phyloP scores from a whole-genome alignment of 768 basidiomycete genomes.

The Lepiota venenata region DNA sequence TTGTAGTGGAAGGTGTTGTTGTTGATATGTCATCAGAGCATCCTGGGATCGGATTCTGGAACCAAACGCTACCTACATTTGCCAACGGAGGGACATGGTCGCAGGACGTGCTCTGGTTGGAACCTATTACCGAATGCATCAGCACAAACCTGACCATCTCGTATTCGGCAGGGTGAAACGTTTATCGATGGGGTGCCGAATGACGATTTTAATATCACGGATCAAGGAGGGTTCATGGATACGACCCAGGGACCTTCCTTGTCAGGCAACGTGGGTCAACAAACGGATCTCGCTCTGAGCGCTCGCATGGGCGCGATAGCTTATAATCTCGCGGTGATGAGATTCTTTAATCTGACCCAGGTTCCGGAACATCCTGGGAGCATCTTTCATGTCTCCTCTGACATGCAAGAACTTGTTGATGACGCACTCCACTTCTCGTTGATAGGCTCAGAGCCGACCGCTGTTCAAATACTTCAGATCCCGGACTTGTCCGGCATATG shows the following conservation, averaged over 20 bases:
- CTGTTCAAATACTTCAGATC: neutral
- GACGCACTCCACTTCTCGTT: neutral
- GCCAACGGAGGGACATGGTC: constrained; percentile 16
- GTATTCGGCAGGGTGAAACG: constrained; percentile 8
- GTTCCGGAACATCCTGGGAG: constrained; percentile 13
- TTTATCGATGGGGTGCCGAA: too few relatives aligned
- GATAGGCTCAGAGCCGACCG: neutral
- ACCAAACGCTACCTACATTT: neutral
- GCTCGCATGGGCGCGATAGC: constrained; percentile 19
- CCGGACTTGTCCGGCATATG: constrained; percentile 6
- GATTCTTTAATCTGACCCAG: constrained; percentile 14
- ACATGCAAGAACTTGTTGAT: neutral
- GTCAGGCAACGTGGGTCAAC: constrained; percentile 15
- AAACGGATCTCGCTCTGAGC: constrained; percentile 14
- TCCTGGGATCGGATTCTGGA: constrained; percentile 12
- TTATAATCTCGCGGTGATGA: constrained; percentile 15
- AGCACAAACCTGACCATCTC: constrained; percentile 21
- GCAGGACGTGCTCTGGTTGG: constrained; percentile 21
- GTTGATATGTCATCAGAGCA: constrained; percentile 16
- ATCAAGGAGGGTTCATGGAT: constrained; percentile 17
- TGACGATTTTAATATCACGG: constrained; percentile 15
- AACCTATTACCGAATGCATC: constrained; percentile 19
- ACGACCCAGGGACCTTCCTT: constrained; percentile 12
- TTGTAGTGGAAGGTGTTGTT: constrained; percentile 16
- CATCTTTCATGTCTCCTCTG: neutral